Base-by-base conservation (phyloP, 768 basidiomycete species). In the Rhizopogon rudus region DNA sequence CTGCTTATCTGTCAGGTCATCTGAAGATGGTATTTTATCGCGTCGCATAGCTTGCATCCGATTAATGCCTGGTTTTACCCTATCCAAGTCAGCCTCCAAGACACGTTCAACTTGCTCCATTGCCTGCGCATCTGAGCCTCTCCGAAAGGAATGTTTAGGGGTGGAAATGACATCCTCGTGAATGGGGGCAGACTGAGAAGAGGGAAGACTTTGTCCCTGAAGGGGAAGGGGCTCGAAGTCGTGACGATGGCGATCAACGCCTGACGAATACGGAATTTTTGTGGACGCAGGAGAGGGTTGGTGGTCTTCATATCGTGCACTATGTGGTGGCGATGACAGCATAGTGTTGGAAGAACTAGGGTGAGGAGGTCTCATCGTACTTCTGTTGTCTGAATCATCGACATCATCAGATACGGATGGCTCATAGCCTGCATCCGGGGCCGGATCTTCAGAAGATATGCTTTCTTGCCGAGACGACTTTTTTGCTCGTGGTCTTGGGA, bases 381-480 rank as follows among this genome's bases (percentile, higher is more conserved):
- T 83, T 77, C 56, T 78, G 72, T 63, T 65, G 33, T 84, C 84
- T 45, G 73, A 73, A 66, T 80, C 77, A 46, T 89, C 86, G 49
- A 81, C 68, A 65, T 88, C 88, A 61, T 77, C 75, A 44, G 75
- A 77, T 50, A 74, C 58, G 13, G 79, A 76, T 25, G 84, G 85
- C 54, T 91, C 87, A 63, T 89, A 88, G n/a, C 85, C 87, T 35
- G 81, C 74, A 16, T 75, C 68, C 1, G 70, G 70, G 48, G 84
- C 83, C 25, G 75, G 75, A 39, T 76, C 77, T 41, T 82, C 71
- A 14, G 89, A 90, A 14, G 89, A 91, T 46, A 85, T 68, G 61
- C 88, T 91, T 57, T 79, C 86, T 58, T 83, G 83, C 53, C 84
- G 76, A 40, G 87, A 85, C 44, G 79, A 73, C 33, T 83, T 77